Evolutionary conservation across 2,329 filamentous ascomycete species (phyloP), one percentile per base, ranked within the genome.

Genomic region (Fusarium solani-melongenae): DNA sequence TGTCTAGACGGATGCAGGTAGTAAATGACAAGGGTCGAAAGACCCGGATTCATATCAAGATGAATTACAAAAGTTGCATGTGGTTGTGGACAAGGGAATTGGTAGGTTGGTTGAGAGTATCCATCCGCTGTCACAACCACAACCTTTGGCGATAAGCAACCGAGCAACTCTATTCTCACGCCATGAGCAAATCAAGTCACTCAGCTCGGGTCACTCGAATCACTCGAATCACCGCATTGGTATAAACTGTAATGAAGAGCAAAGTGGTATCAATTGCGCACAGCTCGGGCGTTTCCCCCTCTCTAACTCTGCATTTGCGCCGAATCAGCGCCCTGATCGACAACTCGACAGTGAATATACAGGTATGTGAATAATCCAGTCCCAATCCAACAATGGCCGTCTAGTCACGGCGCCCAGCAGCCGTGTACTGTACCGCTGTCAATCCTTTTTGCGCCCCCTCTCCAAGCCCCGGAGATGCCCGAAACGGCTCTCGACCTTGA

Each of bases 241-340:
- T n/a, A 38, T 2, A 6, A 14, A 27, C 15, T 49, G 24, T 29
- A 29, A 29, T 46, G 15, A 65, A 67, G 57, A 71, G 67, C 71
- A 71, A 76, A 67, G 33, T 77, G 75, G 73, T 77, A 77, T 77
- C 75, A 77, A 77, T 77, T 77, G 71, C 69, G 61, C 53, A 62
- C 65, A 67, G 39, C 46, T 70, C 56, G 51, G 62, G 57, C 65
- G 57, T 17, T 58, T 55, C 39, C 57, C 24, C 49, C 62, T 73
- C 67, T 72, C 67, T 72, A 68, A 66, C 53, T 64, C 60, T 67
- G 31, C 58, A 68, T 60, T 60, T 60, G 59, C 61, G 46, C 60
- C 53, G 20, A 60, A 65, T 41, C 36, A 41, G 33, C 33, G 51
- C 14, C 17, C 62, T 53, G 4, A 46, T 44, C 63, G 60, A 36